Conservation (phyloP, 164 flowering plant species). For the Vitis vinifera region DNA sequence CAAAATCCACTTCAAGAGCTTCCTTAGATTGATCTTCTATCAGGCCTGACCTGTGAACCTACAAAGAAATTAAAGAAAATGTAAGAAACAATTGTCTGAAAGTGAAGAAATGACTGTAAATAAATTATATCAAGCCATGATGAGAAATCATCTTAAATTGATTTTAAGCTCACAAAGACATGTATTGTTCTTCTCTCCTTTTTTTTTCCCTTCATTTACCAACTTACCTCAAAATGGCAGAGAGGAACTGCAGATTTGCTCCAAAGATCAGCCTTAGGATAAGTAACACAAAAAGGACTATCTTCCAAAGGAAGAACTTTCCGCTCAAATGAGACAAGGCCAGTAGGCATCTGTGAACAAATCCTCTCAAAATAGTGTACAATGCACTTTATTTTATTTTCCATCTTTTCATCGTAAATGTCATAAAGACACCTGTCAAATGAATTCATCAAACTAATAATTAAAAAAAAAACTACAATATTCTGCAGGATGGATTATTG, state of each 20-base stretch:
- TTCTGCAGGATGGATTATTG: too few species aligned
- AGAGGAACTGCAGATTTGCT: constrained; percentile 55
- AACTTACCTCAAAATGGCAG: constrained; percentile 66
- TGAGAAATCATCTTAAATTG: too few species aligned
- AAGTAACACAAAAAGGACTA: constrained; percentile 27
- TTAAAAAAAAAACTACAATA: too few species aligned
- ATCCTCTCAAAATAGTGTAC: constrained; percentile 85
- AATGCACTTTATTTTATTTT: constrained; percentile 78
- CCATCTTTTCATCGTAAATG: constrained; percentile 43
- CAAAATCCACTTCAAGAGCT: constrained; percentile 95
- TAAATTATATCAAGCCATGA: neutral
- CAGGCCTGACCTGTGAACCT: constrained; percentile 65
- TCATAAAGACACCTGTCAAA: constrained; percentile 62
- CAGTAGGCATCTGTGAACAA: constrained; percentile 53
- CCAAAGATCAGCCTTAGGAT: constrained; percentile 70
- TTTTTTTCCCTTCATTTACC: neutral
- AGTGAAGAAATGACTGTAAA: neutral
- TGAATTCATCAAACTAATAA: neutral
- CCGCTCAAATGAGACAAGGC: constrained; percentile 80
- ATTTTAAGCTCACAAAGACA: too few species aligned
- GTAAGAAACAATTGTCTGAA: neutral
- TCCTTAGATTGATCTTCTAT: constrained; percentile 73
- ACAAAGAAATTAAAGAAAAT: constrained; percentile 1
- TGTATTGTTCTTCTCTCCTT: too few species aligned
- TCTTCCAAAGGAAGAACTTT: constrained; percentile 66